Percentiles rank a stretch among this genome's conserved stretches.
Conservation (phyloP, 2,329 filamentous ascomycete genomes). For the Cladosporium phlei region DNA sequence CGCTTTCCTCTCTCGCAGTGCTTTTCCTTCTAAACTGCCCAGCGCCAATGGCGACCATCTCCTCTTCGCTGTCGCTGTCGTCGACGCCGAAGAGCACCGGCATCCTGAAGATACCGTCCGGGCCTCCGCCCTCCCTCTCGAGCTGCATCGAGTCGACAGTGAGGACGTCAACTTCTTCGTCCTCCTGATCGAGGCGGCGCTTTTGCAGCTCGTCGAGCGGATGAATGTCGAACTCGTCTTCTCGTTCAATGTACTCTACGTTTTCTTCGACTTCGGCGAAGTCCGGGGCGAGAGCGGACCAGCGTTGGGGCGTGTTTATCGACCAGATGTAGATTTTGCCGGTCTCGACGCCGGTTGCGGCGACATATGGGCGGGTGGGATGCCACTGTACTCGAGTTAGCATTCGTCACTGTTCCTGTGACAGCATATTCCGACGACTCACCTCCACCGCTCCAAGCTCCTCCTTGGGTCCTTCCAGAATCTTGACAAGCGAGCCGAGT, state of each 20-base stretch:
- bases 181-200: slow-evolving; percentile 81
- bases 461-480: slow-evolving; percentile 93
- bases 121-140: slow-evolving; percentile 38
- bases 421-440: neutral
- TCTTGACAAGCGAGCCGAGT: slow-evolving; percentile 90
- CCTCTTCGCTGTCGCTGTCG: slow-evolving; percentile 93
- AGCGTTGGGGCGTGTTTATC: slow-evolving; percentile 89
- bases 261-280: slow-evolving; percentile 98
- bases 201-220: slow-evolving; percentile 92
- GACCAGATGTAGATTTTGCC: slow-evolving; percentile 95
- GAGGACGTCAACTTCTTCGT: slow-evolving; percentile 87
- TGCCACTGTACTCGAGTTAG: slow-evolving; percentile 60
- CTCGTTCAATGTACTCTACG: slow-evolving; percentile 88
- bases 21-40: slow-evolving; percentile 87
- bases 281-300: slow-evolving; percentile 94
- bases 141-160: slow-evolving; percentile 60
- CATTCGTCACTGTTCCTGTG: no score
- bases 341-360: slow-evolving; percentile 86
- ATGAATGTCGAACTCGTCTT: slow-evolving; percentile 98
- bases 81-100: slow-evolving; percentile 89
- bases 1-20: slow-evolving; percentile 47
- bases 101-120: slow-evolving; percentile 66
- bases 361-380: slow-evolving; percentile 77
- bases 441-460: slow-evolving; percentile 86
- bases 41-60: slow-evolving; percentile 61